Conservation (phyloP, 495 filamentous ascomycete genomes). For the Aspergillus conjunctus region DNA sequence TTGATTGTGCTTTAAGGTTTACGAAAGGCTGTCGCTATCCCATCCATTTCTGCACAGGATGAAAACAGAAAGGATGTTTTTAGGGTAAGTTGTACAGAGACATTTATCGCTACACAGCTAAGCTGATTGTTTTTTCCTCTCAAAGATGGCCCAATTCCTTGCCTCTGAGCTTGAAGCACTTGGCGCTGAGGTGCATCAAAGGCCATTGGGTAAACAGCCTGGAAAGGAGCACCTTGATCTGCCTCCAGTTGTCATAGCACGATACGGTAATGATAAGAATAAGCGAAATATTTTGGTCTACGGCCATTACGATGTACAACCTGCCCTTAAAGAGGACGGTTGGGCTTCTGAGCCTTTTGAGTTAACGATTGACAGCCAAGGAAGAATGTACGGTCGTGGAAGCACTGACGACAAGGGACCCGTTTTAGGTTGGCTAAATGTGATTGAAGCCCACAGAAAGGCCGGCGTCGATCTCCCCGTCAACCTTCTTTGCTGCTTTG, state of each 20-base stretch:
- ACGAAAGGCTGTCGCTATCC: conserved; percentile 89
- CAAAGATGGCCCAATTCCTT: conserved; percentile 89
- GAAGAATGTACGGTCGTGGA: conserved; percentile 92
- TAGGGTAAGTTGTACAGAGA: conserved; percentile 45
- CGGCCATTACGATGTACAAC: conserved; percentile 99
- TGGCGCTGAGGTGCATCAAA: conserved; percentile 82
- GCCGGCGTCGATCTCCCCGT: conserved; percentile 94
- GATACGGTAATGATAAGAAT: conserved; percentile 85
- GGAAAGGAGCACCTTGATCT: conserved; percentile 87
- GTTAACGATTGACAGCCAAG: conserved; percentile 83
- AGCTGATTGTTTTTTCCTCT: conserved; percentile 12
- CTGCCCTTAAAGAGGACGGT: conserved; percentile 87
- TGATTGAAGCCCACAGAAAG: conserved; percentile 94
- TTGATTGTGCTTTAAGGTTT: conserved; percentile 51
- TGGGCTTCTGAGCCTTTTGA: conserved; percentile 97
- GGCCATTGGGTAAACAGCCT: conserved; percentile 85
- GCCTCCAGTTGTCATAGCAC: conserved; percentile 86
- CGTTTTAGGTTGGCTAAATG: conserved; percentile 96
- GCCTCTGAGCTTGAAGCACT: conserved; percentile 77
- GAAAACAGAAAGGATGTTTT: conserved; percentile 86
- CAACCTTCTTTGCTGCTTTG: conserved; percentile 99
- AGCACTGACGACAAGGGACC: conserved; percentile 98
- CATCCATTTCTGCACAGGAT: conserved; percentile 90
- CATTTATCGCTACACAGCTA: neutral
- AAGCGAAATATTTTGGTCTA: conserved; percentile 97